Conservation (phyloP, 257 asterid species). For the Gentiana straminea region DNA sequence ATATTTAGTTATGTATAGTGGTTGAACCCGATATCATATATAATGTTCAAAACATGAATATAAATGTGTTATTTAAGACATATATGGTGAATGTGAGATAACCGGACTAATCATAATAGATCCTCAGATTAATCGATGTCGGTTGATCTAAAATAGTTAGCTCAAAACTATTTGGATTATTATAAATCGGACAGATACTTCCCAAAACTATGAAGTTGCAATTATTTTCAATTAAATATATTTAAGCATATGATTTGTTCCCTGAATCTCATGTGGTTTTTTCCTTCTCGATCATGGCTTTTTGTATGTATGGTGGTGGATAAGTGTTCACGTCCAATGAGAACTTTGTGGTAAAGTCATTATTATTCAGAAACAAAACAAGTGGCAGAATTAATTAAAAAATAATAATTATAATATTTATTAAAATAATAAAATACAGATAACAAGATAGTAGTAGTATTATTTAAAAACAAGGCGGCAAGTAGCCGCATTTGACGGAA, state of each 20-base stretch:
- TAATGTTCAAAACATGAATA: no score
- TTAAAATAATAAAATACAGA: neutral
- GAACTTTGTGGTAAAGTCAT: slow-evolving; percentile 19
- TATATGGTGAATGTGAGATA: no score
- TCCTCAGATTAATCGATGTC: no score
- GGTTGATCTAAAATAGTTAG: no score
- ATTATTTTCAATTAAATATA: slow-evolving; percentile 34
- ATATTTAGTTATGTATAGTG: no score
- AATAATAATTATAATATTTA: neutral
- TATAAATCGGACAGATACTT: slow-evolving; percentile 8
- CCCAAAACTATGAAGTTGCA: slow-evolving; percentile 20
- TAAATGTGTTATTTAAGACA: no score
- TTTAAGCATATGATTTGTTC: slow-evolving; percentile 12
- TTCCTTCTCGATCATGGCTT: slow-evolving; percentile 9
- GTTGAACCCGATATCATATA: no score
- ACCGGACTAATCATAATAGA: no score
- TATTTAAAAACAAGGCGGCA: slow-evolving; percentile 34
- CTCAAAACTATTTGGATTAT: slow-evolving; percentile 18
- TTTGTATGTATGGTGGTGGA: slow-evolving; percentile 8
- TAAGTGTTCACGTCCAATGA: slow-evolving; percentile 5
- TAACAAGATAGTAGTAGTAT: slow-evolving; percentile 1
- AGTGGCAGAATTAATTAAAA: slow-evolving; percentile 9
- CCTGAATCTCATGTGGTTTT: slow-evolving; percentile 8
- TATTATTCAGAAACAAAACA: slow-evolving; percentile 17
- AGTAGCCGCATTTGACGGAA: slow-evolving; percentile 53